Evolutionary conservation across 2,329 filamentous ascomycete genomes (phyloP).

Genomic region (Alternaria arborescens): DNA sequence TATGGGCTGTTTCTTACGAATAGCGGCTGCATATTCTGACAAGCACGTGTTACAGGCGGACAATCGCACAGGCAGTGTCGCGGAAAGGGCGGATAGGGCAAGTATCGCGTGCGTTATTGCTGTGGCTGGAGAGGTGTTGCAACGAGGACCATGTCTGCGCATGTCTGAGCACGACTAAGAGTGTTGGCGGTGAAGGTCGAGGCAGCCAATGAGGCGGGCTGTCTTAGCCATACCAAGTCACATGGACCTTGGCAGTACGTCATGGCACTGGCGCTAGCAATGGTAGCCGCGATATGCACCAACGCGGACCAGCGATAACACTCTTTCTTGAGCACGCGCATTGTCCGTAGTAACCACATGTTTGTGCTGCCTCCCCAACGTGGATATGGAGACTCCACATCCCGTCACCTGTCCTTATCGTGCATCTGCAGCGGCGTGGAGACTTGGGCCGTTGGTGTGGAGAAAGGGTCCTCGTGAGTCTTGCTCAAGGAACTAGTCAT

Average conservation of each 20-base stretch:
- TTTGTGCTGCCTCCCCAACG: slow-evolving; percentile 1
- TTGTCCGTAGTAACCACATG: slow-evolving; percentile 12
- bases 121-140: slow-evolving; percentile 12
- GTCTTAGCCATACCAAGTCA: slow-evolving; percentile 1
- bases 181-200: slow-evolving; percentile 8
- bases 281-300: slow-evolving; percentile 16
- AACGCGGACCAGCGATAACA: slow-evolving; percentile 4
- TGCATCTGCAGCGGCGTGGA: slow-evolving; percentile 25
- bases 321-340: slow-evolving; percentile 14
- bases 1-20: neutral
- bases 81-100: slow-evolving; percentile 3
- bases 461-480: slow-evolving; percentile 21
- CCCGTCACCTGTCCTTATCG: slow-evolving; percentile 31
- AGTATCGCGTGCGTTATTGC: neutral
- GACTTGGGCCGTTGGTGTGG: slow-evolving; percentile 9
- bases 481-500: slow-evolving; percentile 12
- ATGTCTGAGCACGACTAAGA: neutral
- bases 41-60: neutral
- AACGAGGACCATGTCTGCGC: slow-evolving; percentile 8
- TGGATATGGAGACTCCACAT: slow-evolving; percentile 22
- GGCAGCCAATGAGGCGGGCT: slow-evolving; percentile 1
- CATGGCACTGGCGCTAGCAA: slow-evolving; percentile 10
- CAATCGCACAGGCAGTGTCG: neutral
- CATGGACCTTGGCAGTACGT: slow-evolving; percentile 15
- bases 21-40: neutral